phyloP scores from a whole-genome alignment of 371 early-diverging fungal genomes.

The Mortierella polycephala region DNA sequence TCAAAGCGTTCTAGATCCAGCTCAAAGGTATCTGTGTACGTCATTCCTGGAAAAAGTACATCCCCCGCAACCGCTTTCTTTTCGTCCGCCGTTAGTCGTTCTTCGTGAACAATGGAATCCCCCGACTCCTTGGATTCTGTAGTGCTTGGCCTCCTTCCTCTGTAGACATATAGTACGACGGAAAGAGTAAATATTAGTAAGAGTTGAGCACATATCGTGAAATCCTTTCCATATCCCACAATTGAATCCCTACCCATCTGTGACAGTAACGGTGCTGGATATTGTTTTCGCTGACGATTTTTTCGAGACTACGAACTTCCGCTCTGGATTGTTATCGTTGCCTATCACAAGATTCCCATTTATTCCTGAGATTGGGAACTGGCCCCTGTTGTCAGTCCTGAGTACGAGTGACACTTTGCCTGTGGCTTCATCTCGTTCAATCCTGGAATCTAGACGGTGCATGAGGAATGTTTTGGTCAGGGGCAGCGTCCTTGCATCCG shows the following conservation, averaged over 20 bases:
- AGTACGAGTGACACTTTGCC: slow-evolving; percentile 25
- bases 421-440: slow-evolving; percentile 25
- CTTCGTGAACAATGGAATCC: slow-evolving; percentile 7
- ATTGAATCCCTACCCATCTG: slow-evolving; percentile 5
- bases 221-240: not conserved
- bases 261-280: slow-evolving; percentile 9
- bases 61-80: slow-evolving; percentile 1
- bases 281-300: slow-evolving; percentile 1
- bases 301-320: slow-evolving; percentile 6
- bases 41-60: slow-evolving; percentile 31
- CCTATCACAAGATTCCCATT: slow-evolving; percentile 33
- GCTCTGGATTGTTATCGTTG: slow-evolving; percentile 15
- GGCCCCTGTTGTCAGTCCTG: slow-evolving; percentile 39
- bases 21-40: slow-evolving; percentile 25
- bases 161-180: not conserved
- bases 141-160: slow-evolving; percentile 5
- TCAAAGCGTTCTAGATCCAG: slow-evolving; percentile 31
- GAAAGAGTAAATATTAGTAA: not conserved
- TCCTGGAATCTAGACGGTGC: slow-evolving; percentile 20
- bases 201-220: too few relatives aligned
- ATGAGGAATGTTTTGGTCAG: not conserved
- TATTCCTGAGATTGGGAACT: slow-evolving; percentile 32
- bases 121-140: slow-evolving; percentile 4
- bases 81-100: not conserved
- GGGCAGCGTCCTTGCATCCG: too few relatives aligned